phyloP scores from a whole-genome alignment of 2,329 filamentous ascomycete species.

The Colletotrichum scovillei region DNA sequence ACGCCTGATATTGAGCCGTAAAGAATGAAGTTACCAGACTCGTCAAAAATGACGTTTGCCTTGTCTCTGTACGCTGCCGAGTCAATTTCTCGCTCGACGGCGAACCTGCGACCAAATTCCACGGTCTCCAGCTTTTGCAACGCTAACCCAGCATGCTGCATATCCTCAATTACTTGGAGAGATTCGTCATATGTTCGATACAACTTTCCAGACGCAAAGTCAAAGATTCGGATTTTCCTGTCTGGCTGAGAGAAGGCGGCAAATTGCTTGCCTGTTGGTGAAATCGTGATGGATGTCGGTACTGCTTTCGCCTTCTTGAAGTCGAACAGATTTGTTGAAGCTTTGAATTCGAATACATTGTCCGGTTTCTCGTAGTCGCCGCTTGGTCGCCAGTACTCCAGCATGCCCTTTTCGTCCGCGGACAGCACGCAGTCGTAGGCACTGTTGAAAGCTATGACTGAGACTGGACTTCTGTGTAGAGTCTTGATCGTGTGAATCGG shows the following conservation, averaged over 20 bases:
- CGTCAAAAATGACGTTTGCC: constrained; percentile 92
- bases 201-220: constrained; percentile 89
- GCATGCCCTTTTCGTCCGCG: constrained; percentile 88
- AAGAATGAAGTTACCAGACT: constrained; percentile 93
- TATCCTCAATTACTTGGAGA: constrained; percentile 86
- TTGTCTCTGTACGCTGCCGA: constrained; percentile 74
- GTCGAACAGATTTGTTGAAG: constrained; percentile 92
- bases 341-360: constrained; percentile 93
- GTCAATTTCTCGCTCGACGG: constrained; percentile 88
- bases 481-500: constrained; percentile 82
- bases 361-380: constrained; percentile 89
- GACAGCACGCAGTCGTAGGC: constrained; percentile 91
- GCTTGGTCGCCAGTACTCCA: constrained; percentile 94
- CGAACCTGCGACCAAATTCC: constrained; percentile 90
- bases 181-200: constrained; percentile 96
- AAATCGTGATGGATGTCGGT: constrained; percentile 85
- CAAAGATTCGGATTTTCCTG: constrained; percentile 91
- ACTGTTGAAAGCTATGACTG: constrained; percentile 90
- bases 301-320: constrained; percentile 96
- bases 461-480: constrained; percentile 85
- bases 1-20: constrained; percentile 93
- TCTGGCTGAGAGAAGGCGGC: constrained; percentile 93
- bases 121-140: constrained; percentile 86
- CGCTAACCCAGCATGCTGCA: constrained; percentile 94
- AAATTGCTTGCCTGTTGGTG: constrained; percentile 87